These are phyloP conservation scores for Limonium bicolor DNA, from an alignment of 148 eudicot species.

Conservation along the genomic window DNA sequence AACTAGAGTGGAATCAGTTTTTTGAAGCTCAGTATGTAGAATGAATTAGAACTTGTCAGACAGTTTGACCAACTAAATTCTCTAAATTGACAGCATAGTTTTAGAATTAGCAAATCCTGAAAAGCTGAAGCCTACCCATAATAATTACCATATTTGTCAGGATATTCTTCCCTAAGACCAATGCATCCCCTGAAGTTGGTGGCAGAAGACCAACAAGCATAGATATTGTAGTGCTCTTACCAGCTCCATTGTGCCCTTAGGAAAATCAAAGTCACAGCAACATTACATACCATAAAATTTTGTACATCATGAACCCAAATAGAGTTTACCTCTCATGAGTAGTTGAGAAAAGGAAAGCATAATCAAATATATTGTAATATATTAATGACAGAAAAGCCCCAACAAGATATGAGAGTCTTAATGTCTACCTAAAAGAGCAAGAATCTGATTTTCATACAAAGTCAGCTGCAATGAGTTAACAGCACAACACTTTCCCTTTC, in stretches of 20 bases:
- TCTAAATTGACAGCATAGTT: too few species aligned
- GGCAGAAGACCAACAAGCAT: slow-evolving; percentile 96
- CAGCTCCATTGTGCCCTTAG: slow-evolving; percentile 98
- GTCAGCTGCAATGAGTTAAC: slow-evolving; percentile 73
- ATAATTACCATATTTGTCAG: slow-evolving; percentile 71
- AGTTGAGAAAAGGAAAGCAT: background rate
- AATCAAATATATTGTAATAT: background rate
- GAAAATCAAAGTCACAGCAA: background rate
- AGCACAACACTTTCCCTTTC: slow-evolving; percentile 71
- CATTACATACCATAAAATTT: background rate
- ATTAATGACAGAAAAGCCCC: background rate
- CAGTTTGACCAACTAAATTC: too few species aligned
- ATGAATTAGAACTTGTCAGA: too few species aligned
- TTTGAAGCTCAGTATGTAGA: too few species aligned
- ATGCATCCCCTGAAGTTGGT: slow-evolving; percentile 94
- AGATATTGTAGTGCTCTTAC: slow-evolving; percentile 97
- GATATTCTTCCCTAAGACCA: slow-evolving; percentile 73
- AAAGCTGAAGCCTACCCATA: too few species aligned
- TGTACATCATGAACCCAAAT: too few species aligned
- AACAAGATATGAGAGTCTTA: background rate
- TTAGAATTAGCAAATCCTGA: too few species aligned
- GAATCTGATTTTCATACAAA: slow-evolving; percentile 86
- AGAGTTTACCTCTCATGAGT: background rate
- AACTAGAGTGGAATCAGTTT: too few species aligned
- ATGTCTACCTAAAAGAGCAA: slow-evolving; percentile 71